These are phyloP conservation scores for Pseudonitzschia multistriata DNA, from an alignment of 108 stramenopile species.

Conservation along the genomic window DNA sequence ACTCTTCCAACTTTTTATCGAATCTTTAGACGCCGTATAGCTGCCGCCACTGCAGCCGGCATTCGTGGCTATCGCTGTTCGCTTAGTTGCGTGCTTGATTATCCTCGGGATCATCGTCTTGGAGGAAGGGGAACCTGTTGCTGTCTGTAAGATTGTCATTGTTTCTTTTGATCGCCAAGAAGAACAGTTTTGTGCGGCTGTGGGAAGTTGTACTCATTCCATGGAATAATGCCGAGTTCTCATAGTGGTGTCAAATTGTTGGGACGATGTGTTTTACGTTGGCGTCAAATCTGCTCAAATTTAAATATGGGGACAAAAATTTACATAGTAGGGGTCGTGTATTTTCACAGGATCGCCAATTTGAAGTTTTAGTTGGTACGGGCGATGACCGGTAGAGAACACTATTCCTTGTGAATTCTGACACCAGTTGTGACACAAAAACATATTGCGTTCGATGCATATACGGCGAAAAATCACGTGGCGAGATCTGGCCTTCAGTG, in stretches of 20 bases:
- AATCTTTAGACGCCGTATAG: neutral
- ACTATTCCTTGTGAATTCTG: neutral
- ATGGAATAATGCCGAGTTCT: neutral
- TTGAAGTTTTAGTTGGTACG: neutral
- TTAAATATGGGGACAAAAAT: neutral
- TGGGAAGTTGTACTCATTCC: too few species aligned
- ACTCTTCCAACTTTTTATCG: neutral
- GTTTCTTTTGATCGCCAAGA: neutral
- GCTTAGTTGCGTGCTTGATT: neutral
- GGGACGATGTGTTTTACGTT: too few species aligned
- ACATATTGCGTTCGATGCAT: too few species aligned
- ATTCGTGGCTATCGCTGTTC: neutral
- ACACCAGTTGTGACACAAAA: neutral
- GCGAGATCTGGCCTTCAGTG: too few species aligned
- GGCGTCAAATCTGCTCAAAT: too few species aligned
- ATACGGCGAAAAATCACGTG: too few species aligned
- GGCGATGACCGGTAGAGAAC: too few species aligned
- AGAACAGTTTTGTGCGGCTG: neutral
- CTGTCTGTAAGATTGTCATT: neutral
- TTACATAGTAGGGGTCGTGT: neutral
- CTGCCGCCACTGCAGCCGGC: neutral
- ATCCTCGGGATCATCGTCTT: slow-evolving; percentile 1
- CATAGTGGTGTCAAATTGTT: neutral
- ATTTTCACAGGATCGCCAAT: neutral
- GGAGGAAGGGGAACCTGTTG: neutral